Base-by-base conservation (phyloP, 2,329 filamentous ascomycete species). In the Aspergillus brasiliensis region DNA sequence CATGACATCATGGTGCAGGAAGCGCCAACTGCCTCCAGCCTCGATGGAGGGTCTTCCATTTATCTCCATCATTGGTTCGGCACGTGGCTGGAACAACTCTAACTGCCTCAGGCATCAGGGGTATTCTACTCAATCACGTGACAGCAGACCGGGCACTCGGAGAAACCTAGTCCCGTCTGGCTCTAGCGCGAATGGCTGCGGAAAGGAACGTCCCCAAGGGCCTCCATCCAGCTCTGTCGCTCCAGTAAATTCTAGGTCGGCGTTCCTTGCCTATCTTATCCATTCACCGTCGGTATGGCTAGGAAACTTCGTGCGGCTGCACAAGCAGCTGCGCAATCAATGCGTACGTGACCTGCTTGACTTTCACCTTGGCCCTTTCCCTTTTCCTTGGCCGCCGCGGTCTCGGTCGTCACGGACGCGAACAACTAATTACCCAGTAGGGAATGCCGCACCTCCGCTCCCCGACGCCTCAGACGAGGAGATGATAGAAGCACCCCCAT, bases 381-480 rank as follows among this genome's bases (percentile, higher is more conserved):
- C 5, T n/a, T 49, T 15, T 25, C 28, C 34, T 55, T 51, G 23
- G 38, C 27, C 19, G 34, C 11, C 10, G 40, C 40, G 40, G 17
- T 10, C 17, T 46, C 27, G 40, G 49, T 56, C 54, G 25, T 42
- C 21, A 53, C 40, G 40, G 48, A 57, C 62, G 59, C 59, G 60
- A 62, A 47, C 25, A 44, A 58, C 62, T 73, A 61, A 71, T 59
- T 42, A 27, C 31, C 34, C 53, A 38, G n/a, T 62, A 82, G 80
- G 75, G 66, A 78, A 75, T 65, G 75, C 73, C 52, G 75, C 78
- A 57, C 71, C 77, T 62, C 71, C 73, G 51, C 63, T 77, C 34
- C 73, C 74, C 40, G 80, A 81, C 57, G 73, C 64, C 46, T 81
- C 79, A 31, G 80, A 82, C 61, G 78, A 78, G 58, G 78, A 80